Conservation (phyloP, 2,329 filamentous ascomycete genomes). For the Pleurostoma richardsiae region DNA sequence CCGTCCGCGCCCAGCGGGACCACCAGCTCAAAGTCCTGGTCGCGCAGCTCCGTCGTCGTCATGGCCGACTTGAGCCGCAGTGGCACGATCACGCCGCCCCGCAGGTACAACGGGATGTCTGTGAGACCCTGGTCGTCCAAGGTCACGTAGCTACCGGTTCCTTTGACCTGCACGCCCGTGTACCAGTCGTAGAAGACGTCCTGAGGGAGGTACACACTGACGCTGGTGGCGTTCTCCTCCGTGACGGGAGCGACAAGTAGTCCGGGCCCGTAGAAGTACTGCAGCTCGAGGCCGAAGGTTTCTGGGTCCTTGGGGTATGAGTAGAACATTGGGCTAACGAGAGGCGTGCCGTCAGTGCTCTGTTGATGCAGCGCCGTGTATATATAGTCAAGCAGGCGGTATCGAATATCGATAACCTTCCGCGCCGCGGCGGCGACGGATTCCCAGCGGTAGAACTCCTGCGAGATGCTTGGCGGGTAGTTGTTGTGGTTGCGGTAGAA, state of each 20-base stretch:
- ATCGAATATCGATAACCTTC: slow-evolving; percentile 64
- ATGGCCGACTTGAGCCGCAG: slow-evolving; percentile 49
- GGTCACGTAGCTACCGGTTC: slow-evolving; percentile 30
- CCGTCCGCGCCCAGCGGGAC: slow-evolving; percentile 61
- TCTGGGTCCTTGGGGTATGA: slow-evolving; percentile 50
- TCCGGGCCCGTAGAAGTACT: slow-evolving; percentile 40
- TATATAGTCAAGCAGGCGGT: slow-evolving; percentile 67
- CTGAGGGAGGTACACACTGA: slow-evolving; percentile 39
- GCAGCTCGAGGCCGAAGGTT: slow-evolving; percentile 33
- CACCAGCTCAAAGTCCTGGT: slow-evolving; percentile 65
- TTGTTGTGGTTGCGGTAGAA: slow-evolving; percentile 74
- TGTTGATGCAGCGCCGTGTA: slow-evolving; percentile 66
- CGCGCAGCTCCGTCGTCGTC: slow-evolving; percentile 59
- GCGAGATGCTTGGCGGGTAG: slow-evolving; percentile 36
- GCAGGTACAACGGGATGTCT: slow-evolving; percentile 63
- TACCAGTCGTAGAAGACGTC: slow-evolving; percentile 47
- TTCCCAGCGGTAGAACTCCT: slow-evolving; percentile 70
- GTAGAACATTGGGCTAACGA: slow-evolving; percentile 65
- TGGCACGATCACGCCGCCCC: slow-evolving; percentile 61
- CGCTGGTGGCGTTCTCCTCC: slow-evolving; percentile 34
- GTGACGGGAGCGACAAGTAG: slow-evolving; percentile 41
- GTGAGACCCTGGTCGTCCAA: slow-evolving; percentile 33
- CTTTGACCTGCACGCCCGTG: slow-evolving; percentile 38
- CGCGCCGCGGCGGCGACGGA: slow-evolving; percentile 55
- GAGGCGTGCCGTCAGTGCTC: slow-evolving; percentile 55